phyloP scores from a whole-genome alignment of 495 filamentous ascomycete species.

The Penicillium arizonense region DNA sequence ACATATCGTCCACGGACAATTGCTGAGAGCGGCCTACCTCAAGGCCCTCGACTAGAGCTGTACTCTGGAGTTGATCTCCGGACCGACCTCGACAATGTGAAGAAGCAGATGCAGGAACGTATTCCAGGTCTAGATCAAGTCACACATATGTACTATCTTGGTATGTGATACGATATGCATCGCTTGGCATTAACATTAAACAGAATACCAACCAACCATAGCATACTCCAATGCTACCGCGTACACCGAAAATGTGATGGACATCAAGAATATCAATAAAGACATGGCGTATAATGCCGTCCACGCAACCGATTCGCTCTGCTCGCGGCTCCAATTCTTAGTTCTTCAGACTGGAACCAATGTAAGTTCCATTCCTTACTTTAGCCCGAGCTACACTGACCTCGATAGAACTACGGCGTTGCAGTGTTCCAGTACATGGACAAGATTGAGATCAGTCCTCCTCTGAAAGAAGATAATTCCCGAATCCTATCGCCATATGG shows the following conservation, averaged over 20 bases:
- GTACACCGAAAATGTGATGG: constrained; percentile 18
- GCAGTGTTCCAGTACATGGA: constrained; percentile 28
- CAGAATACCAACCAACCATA: neutral
- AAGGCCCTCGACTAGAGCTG: constrained; percentile 19
- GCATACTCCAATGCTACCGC: constrained; percentile 23
- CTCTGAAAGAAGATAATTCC: constrained; percentile 35
- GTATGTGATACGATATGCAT: constrained; percentile 6
- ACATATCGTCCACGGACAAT: constrained; percentile 18
- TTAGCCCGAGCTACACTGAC: neutral
- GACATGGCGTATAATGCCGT: constrained; percentile 23
- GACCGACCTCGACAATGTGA: constrained; percentile 14
- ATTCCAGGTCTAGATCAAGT: constrained; percentile 25
- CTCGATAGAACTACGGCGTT: constrained; percentile 34
- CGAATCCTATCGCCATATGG: constrained; percentile 42
- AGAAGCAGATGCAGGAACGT: constrained; percentile 14
- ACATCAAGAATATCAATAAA: constrained; percentile 18
- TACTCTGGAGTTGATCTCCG: constrained; percentile 21
- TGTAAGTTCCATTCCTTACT: neutral
- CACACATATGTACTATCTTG: constrained; percentile 30
- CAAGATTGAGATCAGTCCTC: constrained; percentile 16
- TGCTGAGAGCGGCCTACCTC: constrained; percentile 17
- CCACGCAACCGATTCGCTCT: constrained; percentile 19
- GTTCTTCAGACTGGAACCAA: constrained; percentile 45
- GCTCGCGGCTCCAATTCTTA: constrained; percentile 32
- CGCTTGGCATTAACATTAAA: too few relatives aligned